Evolutionary conservation across 2,329 filamentous ascomycete species (phyloP), one percentile per base, ranked within the genome.

Genomic region (Triangularia verruculosa): DNA sequence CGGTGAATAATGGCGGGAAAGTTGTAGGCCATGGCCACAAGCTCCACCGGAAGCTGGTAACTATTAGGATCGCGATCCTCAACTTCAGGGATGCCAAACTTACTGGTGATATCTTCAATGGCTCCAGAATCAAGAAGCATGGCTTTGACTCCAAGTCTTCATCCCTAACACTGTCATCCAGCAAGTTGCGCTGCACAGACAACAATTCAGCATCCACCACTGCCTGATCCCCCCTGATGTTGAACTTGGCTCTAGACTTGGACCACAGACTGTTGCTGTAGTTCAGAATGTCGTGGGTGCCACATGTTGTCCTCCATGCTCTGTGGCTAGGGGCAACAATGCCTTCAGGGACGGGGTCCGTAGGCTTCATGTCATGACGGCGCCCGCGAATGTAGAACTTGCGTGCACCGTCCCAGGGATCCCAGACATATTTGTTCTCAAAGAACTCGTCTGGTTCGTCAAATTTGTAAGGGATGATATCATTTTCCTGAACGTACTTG

Each of bases 1-100:
- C 92, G 87, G 72, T 92, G 89, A 39, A 97, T 90, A 43, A 97
- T 90, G 0, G 92, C 89, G 0, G 95, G 94, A 64, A 97, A 88
- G 0, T 87, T 80, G 70, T 93, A 86, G 17, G 86, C 87, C 79
- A 92, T 92, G 3, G 85, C 82, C 0, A 91, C 91, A n/a, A 91
- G 77, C 1, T 85, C 79, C 0, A 86, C 78, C 0, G 91, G 86
- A 4, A 98, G 79, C 87, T 93, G 56, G 0, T 4, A 4, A 0
- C 8, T 54, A 58, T 76, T 62, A 76, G 70, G 57, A 61, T 8
- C 17, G 0, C 8, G 57, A 27, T 17, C 9, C 28, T 12, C 8
- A n/a, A 15, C 53, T 34, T 30, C 20, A 6, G 3, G 54, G 1
- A 3, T 8, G 39, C 6, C 4, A 17, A 1, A 82, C 87, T 81